A percentile compares a stretch with the other conserved stretches of the same genome.
phyloP scores from a whole-genome alignment of 2,329 filamentous ascomycete genomes.

The Sclerotinia nivalis region DNA sequence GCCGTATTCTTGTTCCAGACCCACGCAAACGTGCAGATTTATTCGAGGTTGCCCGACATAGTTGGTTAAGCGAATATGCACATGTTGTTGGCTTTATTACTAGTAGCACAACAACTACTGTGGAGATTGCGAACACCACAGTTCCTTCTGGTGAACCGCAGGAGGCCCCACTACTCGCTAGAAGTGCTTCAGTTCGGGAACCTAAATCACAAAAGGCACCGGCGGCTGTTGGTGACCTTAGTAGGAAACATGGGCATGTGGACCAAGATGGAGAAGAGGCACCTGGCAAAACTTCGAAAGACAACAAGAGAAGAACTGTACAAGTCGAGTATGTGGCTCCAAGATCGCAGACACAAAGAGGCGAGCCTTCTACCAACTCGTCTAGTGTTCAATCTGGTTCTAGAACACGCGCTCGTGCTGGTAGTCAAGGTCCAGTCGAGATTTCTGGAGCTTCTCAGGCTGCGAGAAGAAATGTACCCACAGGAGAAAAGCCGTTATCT shows the following conservation, averaged over 20 bases:
- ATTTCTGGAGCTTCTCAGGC: slow-evolving; percentile 36
- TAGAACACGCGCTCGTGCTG: slow-evolving; percentile 55
- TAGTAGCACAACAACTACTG: slow-evolving; percentile 84
- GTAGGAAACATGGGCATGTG: slow-evolving; percentile 72
- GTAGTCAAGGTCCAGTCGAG: slow-evolving; percentile 55
- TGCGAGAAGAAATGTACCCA: slow-evolving; percentile 43
- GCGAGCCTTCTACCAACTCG: slow-evolving; percentile 34
- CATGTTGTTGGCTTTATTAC: slow-evolving; percentile 96
- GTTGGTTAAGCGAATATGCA: slow-evolving; percentile 97
- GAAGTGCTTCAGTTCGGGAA: slow-evolving; percentile 91
- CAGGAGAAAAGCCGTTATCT: slow-evolving; percentile 60
- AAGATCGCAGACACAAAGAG: slow-evolving; percentile 79
- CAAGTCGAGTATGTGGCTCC: slow-evolving; percentile 98
- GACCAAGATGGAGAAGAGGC: slow-evolving; percentile 64
- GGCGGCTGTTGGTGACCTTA: slow-evolving; percentile 61
- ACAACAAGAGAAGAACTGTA: slow-evolving; percentile 89
- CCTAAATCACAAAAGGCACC: slow-evolving; percentile 66
- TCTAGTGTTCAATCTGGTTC: slow-evolving; percentile 42
- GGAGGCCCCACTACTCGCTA: slow-evolving; percentile 65
- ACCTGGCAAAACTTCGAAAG: slow-evolving; percentile 67
- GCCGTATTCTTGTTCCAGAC: slow-evolving; percentile 92
- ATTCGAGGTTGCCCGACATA: slow-evolving; percentile 96
- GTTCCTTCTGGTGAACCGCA: slow-evolving; percentile 57
- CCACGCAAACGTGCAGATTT: slow-evolving; percentile 92
- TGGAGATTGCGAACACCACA: slow-evolving; percentile 80